Evolutionary conservation across 495 filamentous ascomycete genomes (phyloP), one percentile per base, ranked within the genome.

Genomic region (Trichocladium uniseriatum): DNA sequence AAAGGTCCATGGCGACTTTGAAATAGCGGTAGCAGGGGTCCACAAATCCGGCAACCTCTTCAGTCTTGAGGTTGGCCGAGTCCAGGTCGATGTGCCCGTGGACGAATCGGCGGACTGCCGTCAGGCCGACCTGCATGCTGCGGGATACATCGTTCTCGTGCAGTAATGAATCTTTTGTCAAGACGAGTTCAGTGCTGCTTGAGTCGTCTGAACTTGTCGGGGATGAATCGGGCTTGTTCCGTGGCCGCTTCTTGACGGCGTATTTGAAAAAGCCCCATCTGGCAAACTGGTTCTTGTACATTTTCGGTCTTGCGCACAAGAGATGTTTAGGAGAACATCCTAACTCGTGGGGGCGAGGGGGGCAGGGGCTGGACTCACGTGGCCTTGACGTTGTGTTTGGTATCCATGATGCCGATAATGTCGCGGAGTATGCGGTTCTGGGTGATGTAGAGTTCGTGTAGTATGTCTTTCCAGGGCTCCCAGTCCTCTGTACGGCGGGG

Each of bases 191-290:
- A 5, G 24, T 38, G 27, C 51, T 51, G 28, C 42, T 39, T 0
- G 49, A 29, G 19, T 52, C 48, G 24, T 53, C 38, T 6, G 40
- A 22, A 15, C 24, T 32, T 10, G 34, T 35, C 3, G 38, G 38
- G 10, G 51, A 18, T 11, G 53, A 54, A n/a, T 41, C 46, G 11
- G 52, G 8, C 24, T 53, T 51, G 39, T 11, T 21, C 2, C 43
- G 45, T 20, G 57, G 52, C 15, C 60, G 51, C 14, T 35, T 39
- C 45, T 65, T 65, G 45, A 63, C 45, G 19, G 55, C 22, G 19
- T 65, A 65, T 51, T 66, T 66, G 54, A 62, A 62, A 48, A 64
- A 62, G 22, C 45, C 43, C 63, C 63, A 66, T 7, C 63, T 38
- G 0, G 56, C 54, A 22, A 66, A 57, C 28, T 66, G 63, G 42